phyloP scores from a whole-genome alignment of 352 stramenopile species.

The Globisporangium barbulae region DNA sequence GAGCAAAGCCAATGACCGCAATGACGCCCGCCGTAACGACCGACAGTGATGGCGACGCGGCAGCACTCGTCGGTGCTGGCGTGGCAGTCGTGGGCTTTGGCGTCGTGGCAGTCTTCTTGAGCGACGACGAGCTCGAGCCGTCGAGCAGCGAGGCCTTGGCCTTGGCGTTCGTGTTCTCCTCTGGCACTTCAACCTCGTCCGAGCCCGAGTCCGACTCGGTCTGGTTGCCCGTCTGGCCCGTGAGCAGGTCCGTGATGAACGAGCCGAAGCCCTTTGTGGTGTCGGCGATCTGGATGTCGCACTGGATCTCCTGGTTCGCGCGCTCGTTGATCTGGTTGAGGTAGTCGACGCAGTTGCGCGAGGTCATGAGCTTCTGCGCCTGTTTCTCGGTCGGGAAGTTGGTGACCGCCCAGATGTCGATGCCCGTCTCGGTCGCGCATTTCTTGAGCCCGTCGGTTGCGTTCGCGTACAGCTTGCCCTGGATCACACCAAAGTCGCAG shows the following conservation, averaged over 20 bases:
- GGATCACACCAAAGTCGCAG: constrained; percentile 50
- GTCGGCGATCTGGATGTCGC: constrained; percentile 35
- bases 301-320: constrained; percentile 56
- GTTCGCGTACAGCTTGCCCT: constrained; percentile 47
- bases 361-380: constrained; percentile 39
- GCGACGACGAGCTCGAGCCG: neutral
- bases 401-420: constrained; percentile 44
- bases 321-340: constrained; percentile 65
- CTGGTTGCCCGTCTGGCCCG: constrained; percentile 58
- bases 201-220: constrained; percentile 31
- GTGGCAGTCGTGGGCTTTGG: constrained; percentile 5
- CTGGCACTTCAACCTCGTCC: constrained; percentile 11
- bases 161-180: constrained; percentile 1
- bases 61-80: constrained; percentile 11
- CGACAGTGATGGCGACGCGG: constrained; percentile 6
- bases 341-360: constrained; percentile 57
- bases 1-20: constrained; percentile 6
- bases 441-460: constrained; percentile 37
- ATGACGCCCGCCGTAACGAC: neutral
- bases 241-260: constrained; percentile 49
- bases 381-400: constrained; percentile 42
- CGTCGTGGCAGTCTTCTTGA: constrained; percentile 10
- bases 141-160: constrained; percentile 12
- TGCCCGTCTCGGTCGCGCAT: constrained; percentile 33
- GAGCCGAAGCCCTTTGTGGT: constrained; percentile 33